A percentile compares a stretch with the other conserved stretches of the same genome.
Evolutionary conservation across 2,329 filamentous ascomycete genomes (phyloP).

Genomic region (Penicillium occitanis): DNA sequence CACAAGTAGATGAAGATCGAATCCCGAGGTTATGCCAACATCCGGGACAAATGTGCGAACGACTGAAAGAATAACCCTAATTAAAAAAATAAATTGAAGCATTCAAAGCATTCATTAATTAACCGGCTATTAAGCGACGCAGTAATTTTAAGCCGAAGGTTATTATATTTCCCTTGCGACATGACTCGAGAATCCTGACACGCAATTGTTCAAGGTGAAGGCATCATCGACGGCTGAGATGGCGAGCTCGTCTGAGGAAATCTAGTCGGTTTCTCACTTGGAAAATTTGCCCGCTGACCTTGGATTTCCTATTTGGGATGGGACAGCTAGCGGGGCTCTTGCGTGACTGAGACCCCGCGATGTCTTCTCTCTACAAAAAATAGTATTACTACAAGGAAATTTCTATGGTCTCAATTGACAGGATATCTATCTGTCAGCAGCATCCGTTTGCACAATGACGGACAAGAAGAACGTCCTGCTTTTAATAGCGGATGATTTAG

Average conservation of each 20-base stretch:
- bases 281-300: background rate
- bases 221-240: background rate
- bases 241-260: background rate
- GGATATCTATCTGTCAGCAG: no score
- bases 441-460: no score
- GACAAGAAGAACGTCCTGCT: constrained; percentile 37
- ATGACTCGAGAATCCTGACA: background rate
- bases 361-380: background rate
- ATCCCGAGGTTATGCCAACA: background rate
- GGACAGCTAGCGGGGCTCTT: background rate
- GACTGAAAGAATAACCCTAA: no score
- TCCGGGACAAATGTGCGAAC: background rate
- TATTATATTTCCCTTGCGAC: background rate
- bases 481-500: constrained; percentile 48
- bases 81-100: background rate
- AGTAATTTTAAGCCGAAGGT: background rate
- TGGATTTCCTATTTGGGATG: background rate
- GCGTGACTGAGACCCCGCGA: background rate
- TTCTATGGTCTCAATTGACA: no score
- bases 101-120: background rate
- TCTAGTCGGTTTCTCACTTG: background rate
- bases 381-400: background rate
- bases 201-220: background rate
- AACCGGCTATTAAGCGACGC: background rate
- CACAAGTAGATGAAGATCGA: background rate